Conservation (phyloP, 495 filamentous ascomycete species). For the Penicillium cataractarum region DNA sequence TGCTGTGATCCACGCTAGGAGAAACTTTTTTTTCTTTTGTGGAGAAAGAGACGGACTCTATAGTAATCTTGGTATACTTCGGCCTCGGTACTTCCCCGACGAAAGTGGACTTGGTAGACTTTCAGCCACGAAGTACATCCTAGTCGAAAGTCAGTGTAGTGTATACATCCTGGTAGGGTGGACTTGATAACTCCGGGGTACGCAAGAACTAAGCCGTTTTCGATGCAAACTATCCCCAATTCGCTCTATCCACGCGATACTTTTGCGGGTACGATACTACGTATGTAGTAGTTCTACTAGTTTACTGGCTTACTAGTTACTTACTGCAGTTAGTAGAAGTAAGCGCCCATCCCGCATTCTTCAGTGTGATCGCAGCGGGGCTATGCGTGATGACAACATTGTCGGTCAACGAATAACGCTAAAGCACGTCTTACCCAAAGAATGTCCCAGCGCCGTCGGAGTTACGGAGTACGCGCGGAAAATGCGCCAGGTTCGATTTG, state of each 20-base stretch:
- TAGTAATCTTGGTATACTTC: not conserved
- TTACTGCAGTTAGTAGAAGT: not conserved
- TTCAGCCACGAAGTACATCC: not conserved
- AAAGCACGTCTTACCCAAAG: not conserved
- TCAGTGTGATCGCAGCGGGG: not conserved
- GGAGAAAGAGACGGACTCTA: not conserved
- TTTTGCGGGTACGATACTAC: not conserved
- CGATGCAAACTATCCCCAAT: not conserved
- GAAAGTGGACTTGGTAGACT: not conserved
- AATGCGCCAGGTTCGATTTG: not conserved
- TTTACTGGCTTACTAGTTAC: too few species aligned
- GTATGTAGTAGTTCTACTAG: too few species aligned
- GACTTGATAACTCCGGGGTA: not conserved
- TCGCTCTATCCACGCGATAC: not conserved
- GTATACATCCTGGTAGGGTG: not conserved
- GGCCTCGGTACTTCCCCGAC: not conserved
- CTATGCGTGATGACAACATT: slow-evolving; percentile 1
- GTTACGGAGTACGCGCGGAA: not conserved
- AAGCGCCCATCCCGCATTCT: not conserved
- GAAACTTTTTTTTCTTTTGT: not conserved
- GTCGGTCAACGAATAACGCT: not conserved
- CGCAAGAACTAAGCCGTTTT: not conserved
- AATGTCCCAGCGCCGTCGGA: not conserved
- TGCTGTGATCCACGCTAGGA: not conserved
- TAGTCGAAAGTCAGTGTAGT: not conserved